Percentiles rank a stretch among this genome's conserved stretches.
Conservation (phyloP, 768 basidiomycete species). For the Sporobolomyces phaffii region DNA sequence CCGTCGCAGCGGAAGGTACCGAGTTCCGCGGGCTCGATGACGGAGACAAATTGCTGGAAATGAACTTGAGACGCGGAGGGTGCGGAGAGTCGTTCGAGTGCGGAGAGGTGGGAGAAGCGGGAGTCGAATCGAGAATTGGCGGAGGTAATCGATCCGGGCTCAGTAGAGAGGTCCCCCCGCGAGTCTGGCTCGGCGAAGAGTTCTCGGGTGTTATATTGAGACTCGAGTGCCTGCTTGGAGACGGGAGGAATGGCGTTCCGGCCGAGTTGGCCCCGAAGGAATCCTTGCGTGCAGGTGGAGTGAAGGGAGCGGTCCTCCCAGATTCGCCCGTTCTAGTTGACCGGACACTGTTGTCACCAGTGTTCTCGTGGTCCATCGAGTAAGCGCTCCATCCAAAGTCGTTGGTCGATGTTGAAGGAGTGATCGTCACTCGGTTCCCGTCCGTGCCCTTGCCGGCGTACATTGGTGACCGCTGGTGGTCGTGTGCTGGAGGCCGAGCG, state of each 20-base stretch:
- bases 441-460: neutral
- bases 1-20: neutral
- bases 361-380: neutral
- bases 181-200: neutral
- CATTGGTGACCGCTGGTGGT: no score
- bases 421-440: neutral
- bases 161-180: neutral
- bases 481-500: no score
- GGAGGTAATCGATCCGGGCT: conserved; percentile 5
- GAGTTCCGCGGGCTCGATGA: neutral
- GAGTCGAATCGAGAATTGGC: neutral
- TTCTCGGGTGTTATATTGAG: neutral
- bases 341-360: neutral
- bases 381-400: neutral
- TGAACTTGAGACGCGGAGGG: conserved; percentile 1
- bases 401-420: conserved; percentile 8
- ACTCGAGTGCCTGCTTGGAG: neutral
- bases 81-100: neutral
- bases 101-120: conserved; percentile 1
- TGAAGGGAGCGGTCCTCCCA: neutral
- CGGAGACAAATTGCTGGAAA: neutral
- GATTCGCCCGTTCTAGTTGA: no score
- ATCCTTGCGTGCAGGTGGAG: conserved; percentile 7
- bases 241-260: neutral
- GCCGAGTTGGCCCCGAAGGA: neutral